Base-by-base conservation (phyloP, 1,284 basidiomycete genomes). In the Irpex rosettiformis region DNA sequence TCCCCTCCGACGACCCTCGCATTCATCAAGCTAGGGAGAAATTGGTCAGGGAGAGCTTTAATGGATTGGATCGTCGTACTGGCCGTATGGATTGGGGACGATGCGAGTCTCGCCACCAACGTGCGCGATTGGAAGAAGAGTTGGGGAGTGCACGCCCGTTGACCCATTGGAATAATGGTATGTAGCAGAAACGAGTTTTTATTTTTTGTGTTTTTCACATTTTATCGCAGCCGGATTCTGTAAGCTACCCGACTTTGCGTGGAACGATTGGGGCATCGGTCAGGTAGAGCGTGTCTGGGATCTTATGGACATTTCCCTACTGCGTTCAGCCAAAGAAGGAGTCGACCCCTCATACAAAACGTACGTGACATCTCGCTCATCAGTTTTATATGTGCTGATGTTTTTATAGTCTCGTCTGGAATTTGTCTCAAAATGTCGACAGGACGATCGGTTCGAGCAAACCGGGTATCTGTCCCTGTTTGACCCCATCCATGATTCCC, bases 231-330 rank as follows among this genome's bases (percentile, higher is more conserved):
- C 89, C 65, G 94, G 93, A 8, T 86, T 84, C 56, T 95, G 93
- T 70, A 93, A 91, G 67, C 76, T 96, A 60, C 89, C 89, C 1
- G 94, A 97, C 68, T 94, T 93, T 67, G 89, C 90, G 18, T 98
- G 96, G 96, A 87, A 89, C 63, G 95, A 97, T 69, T 98, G 95
- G 94, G 92, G 88, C 22, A 76, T 87, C 18, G 84, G 84, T 5
- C 95, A 97, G 70, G 96, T 97, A 18, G 94, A 97, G 70, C 85
- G 95, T 37, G 95, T 98, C 2, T 91, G 93, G 84, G 95, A 98
- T 72, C 73, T 98, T 60, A 89, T 96, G 84, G 95, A 98, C 68
- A 96, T 98, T 66, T 91, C 83, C 68, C 80, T 90, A 11, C 79
- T 98, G 40, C 89, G 94, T 29, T 86, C 89, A 60, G 92, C 94